These are phyloP conservation scores for Hericium erinaceus DNA, from an alignment of 768 basidiomycete species.

Conservation along the genomic window DNA sequence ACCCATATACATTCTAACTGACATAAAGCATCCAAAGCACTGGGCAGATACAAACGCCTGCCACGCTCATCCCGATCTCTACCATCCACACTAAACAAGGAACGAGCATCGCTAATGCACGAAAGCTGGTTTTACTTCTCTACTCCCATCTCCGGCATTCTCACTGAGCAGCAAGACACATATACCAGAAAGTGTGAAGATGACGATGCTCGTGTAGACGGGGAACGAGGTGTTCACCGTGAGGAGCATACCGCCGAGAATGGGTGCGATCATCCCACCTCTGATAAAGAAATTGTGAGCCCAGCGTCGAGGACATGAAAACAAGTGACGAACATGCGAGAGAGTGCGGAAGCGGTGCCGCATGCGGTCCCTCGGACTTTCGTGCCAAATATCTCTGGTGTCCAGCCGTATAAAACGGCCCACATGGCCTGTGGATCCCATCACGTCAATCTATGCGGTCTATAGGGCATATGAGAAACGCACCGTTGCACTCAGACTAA, in stretches of 20 bases:
- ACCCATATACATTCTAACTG: too few relatives aligned
- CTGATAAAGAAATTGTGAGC: conserved; percentile 27
- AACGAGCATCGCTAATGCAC: conserved; percentile 4
- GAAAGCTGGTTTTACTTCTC: conserved; percentile 7
- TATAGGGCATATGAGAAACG: conserved; percentile 15
- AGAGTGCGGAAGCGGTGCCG: conserved; percentile 80
- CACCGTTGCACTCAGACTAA: conserved; percentile 70
- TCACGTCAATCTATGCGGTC: background rate
- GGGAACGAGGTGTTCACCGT: conserved; percentile 61
- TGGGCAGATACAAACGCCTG: too few relatives aligned
- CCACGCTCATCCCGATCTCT: background rate
- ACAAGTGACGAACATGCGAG: conserved; percentile 53
- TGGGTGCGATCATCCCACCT: conserved; percentile 83
- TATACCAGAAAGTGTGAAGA: conserved; percentile 53
- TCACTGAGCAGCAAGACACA: conserved; percentile 56
- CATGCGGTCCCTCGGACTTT: conserved; percentile 84
- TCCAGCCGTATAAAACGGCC: conserved; percentile 85
- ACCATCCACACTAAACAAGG: background rate
- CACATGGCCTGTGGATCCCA: conserved; percentile 46
- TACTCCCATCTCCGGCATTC: conserved; percentile 30
- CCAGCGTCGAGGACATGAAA: background rate
- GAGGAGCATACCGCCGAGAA: conserved; percentile 67
- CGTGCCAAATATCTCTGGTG: conserved; percentile 80
- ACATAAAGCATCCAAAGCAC: too few relatives aligned
- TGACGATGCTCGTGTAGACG: conserved; percentile 62